Conservation (phyloP, 495 filamentous ascomycete species). For the Lasiosphaeria ovina region DNA sequence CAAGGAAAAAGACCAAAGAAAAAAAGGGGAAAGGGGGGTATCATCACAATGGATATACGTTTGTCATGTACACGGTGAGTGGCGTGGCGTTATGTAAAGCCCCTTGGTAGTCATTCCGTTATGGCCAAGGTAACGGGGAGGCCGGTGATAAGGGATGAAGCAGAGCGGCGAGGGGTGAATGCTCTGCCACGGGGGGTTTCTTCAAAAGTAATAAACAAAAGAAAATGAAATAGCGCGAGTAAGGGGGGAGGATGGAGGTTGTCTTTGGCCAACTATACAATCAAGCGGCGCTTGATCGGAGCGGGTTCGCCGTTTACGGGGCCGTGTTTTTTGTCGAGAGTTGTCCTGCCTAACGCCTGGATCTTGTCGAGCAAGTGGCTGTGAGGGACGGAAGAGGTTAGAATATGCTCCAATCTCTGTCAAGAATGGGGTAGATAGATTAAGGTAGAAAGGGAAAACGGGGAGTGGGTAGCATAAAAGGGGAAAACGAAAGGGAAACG, state of each 20-base stretch:
- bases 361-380: conserved; percentile 49
- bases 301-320: conserved; percentile 25
- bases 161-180: too few relatives aligned
- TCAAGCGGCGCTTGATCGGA: conserved; percentile 39
- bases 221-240: too few relatives aligned
- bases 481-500: neutral
- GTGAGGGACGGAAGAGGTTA: conserved; percentile 13
- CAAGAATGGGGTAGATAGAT: neutral
- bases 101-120: too few relatives aligned
- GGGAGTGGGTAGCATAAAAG: neutral
- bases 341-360: conserved; percentile 36
- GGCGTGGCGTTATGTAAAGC: too few relatives aligned
- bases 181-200: too few relatives aligned
- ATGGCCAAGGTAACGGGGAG: too few relatives aligned
- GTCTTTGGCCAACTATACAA: conserved; percentile 22
- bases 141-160: too few relatives aligned
- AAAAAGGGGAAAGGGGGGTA: too few relatives aligned
- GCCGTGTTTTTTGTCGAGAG: conserved; percentile 18
- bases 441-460: conserved; percentile 2
- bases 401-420: neutral
- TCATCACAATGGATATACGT: too few relatives aligned
- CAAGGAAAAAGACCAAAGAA: too few relatives aligned
- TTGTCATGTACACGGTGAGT: too few relatives aligned
- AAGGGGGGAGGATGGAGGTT: neutral
- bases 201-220: too few relatives aligned